These are phyloP conservation scores for Cryptococcus sp. DNA, from an alignment of 1,284 basidiomycete genomes.

Conservation along the genomic window DNA sequence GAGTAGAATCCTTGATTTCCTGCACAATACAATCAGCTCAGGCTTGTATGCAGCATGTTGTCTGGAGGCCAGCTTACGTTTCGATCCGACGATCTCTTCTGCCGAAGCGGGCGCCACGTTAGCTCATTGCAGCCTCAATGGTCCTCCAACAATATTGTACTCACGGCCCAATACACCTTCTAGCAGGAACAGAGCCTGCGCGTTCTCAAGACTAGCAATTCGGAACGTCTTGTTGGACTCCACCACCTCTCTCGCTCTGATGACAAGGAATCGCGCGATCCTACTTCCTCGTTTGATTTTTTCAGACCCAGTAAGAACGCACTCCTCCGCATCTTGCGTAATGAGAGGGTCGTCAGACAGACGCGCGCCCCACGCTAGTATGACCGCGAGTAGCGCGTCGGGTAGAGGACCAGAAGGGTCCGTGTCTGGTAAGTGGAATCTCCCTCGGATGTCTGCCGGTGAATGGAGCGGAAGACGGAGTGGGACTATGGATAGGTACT, in stretches of 20 bases:
- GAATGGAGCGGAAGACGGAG: slow-evolving; percentile 67
- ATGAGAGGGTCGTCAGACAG: slow-evolving; percentile 85
- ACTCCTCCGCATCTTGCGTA: slow-evolving; percentile 69
- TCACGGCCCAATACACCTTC: slow-evolving; percentile 44
- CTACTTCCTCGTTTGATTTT: slow-evolving; percentile 59
- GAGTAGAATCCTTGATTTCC: too few species aligned
- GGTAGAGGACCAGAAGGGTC: slow-evolving; percentile 58
- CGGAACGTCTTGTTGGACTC: slow-evolving; percentile 83
- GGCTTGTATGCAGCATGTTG: too few species aligned
- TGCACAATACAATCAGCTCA: too few species aligned
- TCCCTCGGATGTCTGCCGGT: slow-evolving; percentile 32
- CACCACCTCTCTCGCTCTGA: slow-evolving; percentile 76
- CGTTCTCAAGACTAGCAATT: slow-evolving; percentile 74
- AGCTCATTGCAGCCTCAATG: too few species aligned
- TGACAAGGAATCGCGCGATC: slow-evolving; percentile 73
- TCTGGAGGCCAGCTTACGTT: too few species aligned
- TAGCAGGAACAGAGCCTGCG: slow-evolving; percentile 52
- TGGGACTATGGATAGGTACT: slow-evolving; percentile 71
- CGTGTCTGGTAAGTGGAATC: slow-evolving; percentile 41
- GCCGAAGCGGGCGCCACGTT: too few species aligned
- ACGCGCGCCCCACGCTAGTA: slow-evolving; percentile 89
- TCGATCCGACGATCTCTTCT: too few species aligned
- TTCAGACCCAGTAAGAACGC: slow-evolving; percentile 24
- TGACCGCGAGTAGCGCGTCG: slow-evolving; percentile 76
- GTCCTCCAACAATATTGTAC: slow-evolving; percentile 16